Conservation (phyloP, 352 stramenopile genomes). For the Globisporangium echinulatum region DNA sequence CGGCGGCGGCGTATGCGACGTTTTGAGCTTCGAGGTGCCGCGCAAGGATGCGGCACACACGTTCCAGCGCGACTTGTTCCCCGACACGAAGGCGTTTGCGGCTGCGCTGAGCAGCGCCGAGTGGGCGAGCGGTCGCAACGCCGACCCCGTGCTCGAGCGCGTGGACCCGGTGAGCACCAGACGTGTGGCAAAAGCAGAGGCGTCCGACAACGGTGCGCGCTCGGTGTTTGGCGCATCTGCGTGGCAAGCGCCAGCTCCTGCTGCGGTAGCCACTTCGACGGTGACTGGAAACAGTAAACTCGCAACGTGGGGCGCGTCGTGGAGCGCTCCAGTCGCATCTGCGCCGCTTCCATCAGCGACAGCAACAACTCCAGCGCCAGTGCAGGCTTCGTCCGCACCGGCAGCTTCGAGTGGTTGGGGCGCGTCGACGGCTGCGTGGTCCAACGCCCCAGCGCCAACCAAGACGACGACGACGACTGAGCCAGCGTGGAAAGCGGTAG, state of each 20-base stretch:
- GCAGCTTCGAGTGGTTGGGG: conserved; percentile 7
- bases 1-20: conserved; percentile 40
- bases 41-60: conserved; percentile 46
- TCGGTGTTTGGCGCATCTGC: conserved; percentile 29
- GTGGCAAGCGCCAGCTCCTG: neutral
- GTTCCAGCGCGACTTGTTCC: conserved; percentile 79
- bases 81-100: conserved; percentile 33
- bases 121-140: conserved; percentile 39
- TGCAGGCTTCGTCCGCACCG: neutral
- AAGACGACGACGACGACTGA: neutral
- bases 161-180: conserved; percentile 23
- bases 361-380: conserved; percentile 6
- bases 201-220: conserved; percentile 4
- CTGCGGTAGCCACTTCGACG: neutral
- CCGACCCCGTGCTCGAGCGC: conserved; percentile 29
- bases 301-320: conserved; percentile 8
- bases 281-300: conserved; percentile 1
- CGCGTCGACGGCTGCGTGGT: conserved; percentile 20
- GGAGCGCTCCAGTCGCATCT: conserved; percentile 5
- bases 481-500: conserved; percentile 14
- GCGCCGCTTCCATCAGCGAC: conserved; percentile 5
- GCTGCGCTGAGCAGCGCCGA: conserved; percentile 33
- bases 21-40: conserved; percentile 60
- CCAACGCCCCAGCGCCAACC: conserved; percentile 11
- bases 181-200: conserved; percentile 1